Percentiles rank a stretch among this genome's conserved stretches.
phyloP scores from a whole-genome alignment of 148 eudicot genomes.

The Rhododendron mucronatum region DNA sequence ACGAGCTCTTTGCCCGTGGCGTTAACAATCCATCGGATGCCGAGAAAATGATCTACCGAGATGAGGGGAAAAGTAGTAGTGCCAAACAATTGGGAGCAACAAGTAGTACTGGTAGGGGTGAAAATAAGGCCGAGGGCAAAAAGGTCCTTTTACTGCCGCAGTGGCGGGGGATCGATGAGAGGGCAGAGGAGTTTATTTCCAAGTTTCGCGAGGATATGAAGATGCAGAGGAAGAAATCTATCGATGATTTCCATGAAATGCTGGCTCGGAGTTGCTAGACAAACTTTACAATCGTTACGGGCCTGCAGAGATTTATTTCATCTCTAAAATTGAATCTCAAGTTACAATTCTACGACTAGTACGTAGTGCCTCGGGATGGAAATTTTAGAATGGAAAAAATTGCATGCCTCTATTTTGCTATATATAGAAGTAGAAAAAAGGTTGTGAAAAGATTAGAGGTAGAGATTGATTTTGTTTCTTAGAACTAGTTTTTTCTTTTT shows the following conservation, averaged over 20 bases:
- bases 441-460: not conserved
- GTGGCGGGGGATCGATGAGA: conserved; percentile 52
- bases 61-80: not conserved
- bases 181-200: conserved; percentile 70
- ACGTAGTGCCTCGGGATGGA: not conserved
- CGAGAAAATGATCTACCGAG: not conserved
- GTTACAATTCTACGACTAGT: not conserved
- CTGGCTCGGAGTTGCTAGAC: conserved; percentile 46
- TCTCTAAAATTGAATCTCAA: not conserved
- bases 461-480: not conserved
- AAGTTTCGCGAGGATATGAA: conserved; percentile 53
- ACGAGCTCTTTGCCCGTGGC: conserved; percentile 17
- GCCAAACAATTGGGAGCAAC: conserved; percentile 12
- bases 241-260: conserved; percentile 63
- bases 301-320: not conserved
- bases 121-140: not conserved
- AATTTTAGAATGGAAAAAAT: not conserved
- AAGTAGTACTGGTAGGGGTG: not conserved
- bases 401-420: not conserved
- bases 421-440: not conserved
- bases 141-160: conserved; percentile 25
- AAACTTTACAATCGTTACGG: not conserved
- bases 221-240: conserved; percentile 63
- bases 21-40: not conserved
- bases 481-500: not conserved